Evolutionary conservation across 2,329 filamentous ascomycete genomes (phyloP), one percentile per base, ranked within the genome.

Genomic region (Fusarium fracticaudum): DNA sequence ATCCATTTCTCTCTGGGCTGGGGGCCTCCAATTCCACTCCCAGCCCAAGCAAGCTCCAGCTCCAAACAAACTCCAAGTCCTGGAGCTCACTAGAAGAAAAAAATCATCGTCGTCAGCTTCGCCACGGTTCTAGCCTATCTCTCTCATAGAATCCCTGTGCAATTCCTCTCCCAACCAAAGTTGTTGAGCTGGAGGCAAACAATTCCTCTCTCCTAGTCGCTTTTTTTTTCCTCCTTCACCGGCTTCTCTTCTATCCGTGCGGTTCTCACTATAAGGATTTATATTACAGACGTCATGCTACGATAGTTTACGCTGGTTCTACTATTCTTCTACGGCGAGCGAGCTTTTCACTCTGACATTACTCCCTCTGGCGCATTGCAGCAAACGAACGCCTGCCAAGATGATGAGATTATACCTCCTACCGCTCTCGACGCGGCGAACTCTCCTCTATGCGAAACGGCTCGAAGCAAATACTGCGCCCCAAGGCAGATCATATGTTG

Each of bases 321-420:
- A 62, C 69, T 29, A 51, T 53, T 53, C 55, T 59, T 41, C 24
- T 29, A 31, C 55, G 48, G 35, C 31, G 40, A 31, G 35, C 31
- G 44, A 31, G 48, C 40, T 45, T 40, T 29, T n/a, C 1, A 26
- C 35, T 43, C 40, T 29, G 22, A 17, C 43, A 54, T 53, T 17
- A n/a, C 47, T 31, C 44, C 35, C 17, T 51, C 47, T 48, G 40
- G 53, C 51, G 58, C 54, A 60, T 48, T 51, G 45, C 63, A 50
- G 31, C 37, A 38, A 37, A 44, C 33, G 14, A 35, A 35, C 41
- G n/a, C 29, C 41, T 26, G 43, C 26, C 73, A 84, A 81, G 70
- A 98, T 99, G 71, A 98, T 99, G 96, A 94, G 95, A 82, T 89
- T 99, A 83, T 98, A 95, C 85, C 91, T 99, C 74, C 90, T 99